A percentile compares a stretch with the other conserved stretches of the same genome.
phyloP scores from a whole-genome alignment of 441 rosid genomes.

The Breynia disticha region DNA sequence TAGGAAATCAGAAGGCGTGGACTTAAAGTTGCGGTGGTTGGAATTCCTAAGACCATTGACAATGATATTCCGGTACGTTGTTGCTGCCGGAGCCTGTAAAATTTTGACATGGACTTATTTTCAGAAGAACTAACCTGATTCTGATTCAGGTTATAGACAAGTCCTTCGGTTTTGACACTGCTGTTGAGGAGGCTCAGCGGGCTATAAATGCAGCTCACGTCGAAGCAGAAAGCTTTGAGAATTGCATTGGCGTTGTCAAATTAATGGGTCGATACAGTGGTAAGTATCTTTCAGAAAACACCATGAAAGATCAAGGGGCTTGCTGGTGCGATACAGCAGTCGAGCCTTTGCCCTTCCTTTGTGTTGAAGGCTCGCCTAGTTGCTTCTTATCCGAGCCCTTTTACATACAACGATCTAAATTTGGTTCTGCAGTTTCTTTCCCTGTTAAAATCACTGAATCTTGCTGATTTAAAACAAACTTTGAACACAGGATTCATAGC shows the following conservation, averaged over 20 bases:
- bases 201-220: constrained; percentile 59
- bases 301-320: too few species aligned
- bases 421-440: neutral
- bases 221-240: constrained; percentile 45
- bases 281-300: constrained; percentile 7
- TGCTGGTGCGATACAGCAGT: too few species aligned
- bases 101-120: neutral
- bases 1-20: constrained; percentile 48
- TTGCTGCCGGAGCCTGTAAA: neutral
- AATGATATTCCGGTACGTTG: constrained; percentile 36
- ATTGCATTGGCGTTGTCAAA: constrained; percentile 64
- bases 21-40: constrained; percentile 45
- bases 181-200: constrained; percentile 59
- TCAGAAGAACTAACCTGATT: neutral
- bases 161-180: constrained; percentile 51
- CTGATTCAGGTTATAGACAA: constrained; percentile 41
- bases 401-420: too few species aligned
- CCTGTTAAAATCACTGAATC: neutral
- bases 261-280: constrained; percentile 74
- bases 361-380: too few species aligned
- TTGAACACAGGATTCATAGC: constrained; percentile 60
- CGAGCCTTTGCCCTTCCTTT: too few species aligned
- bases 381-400: too few species aligned
- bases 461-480: neutral
- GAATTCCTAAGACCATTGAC: constrained; percentile 55